Evolutionary conservation across 2,329 filamentous ascomycete genomes (phyloP), one percentile per base, ranked within the genome.

Genomic region (Cryphonectria nitschkei): DNA sequence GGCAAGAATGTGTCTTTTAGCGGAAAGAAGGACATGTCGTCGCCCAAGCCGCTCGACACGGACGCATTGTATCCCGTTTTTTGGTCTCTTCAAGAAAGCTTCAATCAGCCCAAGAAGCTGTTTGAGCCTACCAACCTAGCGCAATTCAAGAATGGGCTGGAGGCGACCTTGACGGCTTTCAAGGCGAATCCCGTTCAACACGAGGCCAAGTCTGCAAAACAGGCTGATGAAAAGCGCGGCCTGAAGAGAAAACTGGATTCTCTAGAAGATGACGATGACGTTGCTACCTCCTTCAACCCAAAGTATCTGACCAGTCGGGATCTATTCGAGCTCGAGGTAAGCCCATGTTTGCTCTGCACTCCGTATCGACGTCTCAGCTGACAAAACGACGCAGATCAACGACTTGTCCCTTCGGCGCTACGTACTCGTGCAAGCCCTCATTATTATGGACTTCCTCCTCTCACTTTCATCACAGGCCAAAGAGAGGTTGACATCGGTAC

Each of bases 221-320:
- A 85, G 8, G 78, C 83, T 2, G 90, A 91, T 58, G 93, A 94
- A 67, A 90, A 89, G 73, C 88, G 87, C 74, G 89, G 88, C 41
- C 77, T 85, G 68, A 97, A 95, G 81, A 89, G 93, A 70, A 97
- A 95, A 79, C 85, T 87, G 60, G 85, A 87, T 14, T 82, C 46
- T 50, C 46, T 82, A 39, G 86, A 89, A 67, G 88, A 88, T 9
- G 85, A 88, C 65, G 87, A 89, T 68, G 90, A 91, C 72, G 83
- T 90, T 66, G 86, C 90, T 34, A 92, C 89, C 77, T 90, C 89
- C 34, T 98, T 97, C 82, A 99, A 99, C 77, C 95, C 97, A 1
- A 99, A 98, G 79, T 99, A 99, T 79, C 87, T 99, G 26, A 99
- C 96, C n/a, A 98, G 95, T 80, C 89, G 92, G 74, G 97, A 99